A percentile compares a stretch with the other conserved stretches of the same genome.
Conservation (phyloP, 441 rosid species). For the Macaranga tanarius region DNA sequence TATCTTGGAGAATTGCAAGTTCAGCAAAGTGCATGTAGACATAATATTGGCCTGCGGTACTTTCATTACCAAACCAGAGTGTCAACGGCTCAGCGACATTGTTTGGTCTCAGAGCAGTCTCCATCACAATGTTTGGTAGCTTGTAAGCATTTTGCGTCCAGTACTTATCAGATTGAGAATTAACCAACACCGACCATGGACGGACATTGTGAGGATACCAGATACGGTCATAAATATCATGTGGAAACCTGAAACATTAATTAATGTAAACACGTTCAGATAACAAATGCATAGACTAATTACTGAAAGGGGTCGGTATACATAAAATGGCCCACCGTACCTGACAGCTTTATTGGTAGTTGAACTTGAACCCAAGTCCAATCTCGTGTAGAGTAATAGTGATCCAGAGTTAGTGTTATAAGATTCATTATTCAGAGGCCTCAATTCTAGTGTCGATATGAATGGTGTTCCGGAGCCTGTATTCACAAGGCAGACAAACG, state of each 20-base stretch:
- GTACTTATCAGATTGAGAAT: neutral
- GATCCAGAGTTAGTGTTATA: slow-evolving; percentile 36
- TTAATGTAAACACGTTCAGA: too few relatives aligned
- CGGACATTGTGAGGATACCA: slow-evolving; percentile 18
- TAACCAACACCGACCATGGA: neutral
- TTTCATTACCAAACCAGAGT: neutral
- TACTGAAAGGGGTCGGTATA: too few relatives aligned
- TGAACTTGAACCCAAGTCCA: slow-evolving; percentile 30
- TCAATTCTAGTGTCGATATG: slow-evolving; percentile 48
- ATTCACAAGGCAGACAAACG: slow-evolving; percentile 48
- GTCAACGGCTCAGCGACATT: slow-evolving; percentile 20
- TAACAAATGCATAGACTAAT: too few relatives aligned
- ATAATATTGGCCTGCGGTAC: slow-evolving; percentile 15
- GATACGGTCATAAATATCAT: slow-evolving; percentile 33
- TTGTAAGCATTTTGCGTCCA: neutral
- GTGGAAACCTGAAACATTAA: slow-evolving; percentile 23
- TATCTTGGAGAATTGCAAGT: slow-evolving; percentile 16
- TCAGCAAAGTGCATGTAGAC: slow-evolving; percentile 43
- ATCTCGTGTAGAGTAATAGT: slow-evolving; percentile 12
- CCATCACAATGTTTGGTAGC: slow-evolving; percentile 30
- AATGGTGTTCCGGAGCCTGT: slow-evolving; percentile 42
- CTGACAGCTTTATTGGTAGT: slow-evolving; percentile 22
- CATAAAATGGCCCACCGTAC: slow-evolving; percentile 17
- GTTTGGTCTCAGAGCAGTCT: slow-evolving; percentile 23
- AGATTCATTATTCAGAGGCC: slow-evolving; percentile 30